Evolutionary conservation across 257 asterid genomes (phyloP), one percentile per base, ranked within the genome.

Genomic region (Primulina tabacum): DNA sequence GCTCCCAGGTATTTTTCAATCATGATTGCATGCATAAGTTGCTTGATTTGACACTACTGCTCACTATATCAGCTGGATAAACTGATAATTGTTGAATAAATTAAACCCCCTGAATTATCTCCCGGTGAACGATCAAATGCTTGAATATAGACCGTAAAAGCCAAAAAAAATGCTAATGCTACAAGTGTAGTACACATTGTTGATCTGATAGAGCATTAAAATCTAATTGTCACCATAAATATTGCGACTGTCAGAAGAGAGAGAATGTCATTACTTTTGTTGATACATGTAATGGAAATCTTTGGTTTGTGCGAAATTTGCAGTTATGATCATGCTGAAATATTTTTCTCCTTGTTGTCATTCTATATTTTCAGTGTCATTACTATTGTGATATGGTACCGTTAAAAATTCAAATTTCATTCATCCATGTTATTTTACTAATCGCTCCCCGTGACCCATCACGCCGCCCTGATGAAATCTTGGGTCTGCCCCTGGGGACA

Each of bases 1-100:
- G 97, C 79, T 34, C 99, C 38, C 99, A 90, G 95, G 99, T 90
- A 79, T 20, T 47, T 65, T 30, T 34, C 52, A 35, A 55, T 50
- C 35, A 69, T 59, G 38, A 7, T 59, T 18, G 18, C 8, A 37
- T 16, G 7, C 47, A 14, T 43, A 60, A 43, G 71, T 73, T 65
- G 14, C 68, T 70, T 28, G 17, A 71, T 24, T 6, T 62, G 29
- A 52, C 55, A 47, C 55, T 47, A 14, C 55, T 62, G 2, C 69
- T 21, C 50, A 8, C 60, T 34, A 7, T 30, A 14, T 37, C 38
- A 50, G 63, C 65, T n/a, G 34, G 43, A 40, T 64, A 29, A 21
- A 38, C 66, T 10, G 29, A 50, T 47, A 32, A 26, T 67, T 47
- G 47, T 66, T 24, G 1, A 50, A 30, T 7, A 50, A 60, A 53